Base-by-base conservation (phyloP, 1,139 yeast genomes). In the Zhuliangozyma parablackwelliae region DNA sequence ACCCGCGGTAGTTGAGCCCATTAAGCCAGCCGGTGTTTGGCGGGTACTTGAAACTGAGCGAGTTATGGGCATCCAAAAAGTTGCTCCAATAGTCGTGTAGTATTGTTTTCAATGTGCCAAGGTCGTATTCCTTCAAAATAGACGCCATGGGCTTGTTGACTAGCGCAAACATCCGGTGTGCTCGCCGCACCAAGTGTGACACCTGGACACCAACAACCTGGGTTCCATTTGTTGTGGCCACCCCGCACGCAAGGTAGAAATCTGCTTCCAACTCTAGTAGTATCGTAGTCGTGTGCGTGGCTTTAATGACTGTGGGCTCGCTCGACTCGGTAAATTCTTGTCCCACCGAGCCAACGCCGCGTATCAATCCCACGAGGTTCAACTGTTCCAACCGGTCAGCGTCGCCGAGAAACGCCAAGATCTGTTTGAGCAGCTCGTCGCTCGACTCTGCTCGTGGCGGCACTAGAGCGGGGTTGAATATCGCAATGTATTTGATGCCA, bases 11-110 rank as follows among this genome's bases (percentile, higher is more conserved):
- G 43, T 66, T 66, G 37, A 65, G 45, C 29, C 56, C 49, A 47
- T 63, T 65, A 10, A 69, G 62, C 75, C 75, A 69, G n/a, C 46
- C 45, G 10, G 63, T 50, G 4, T 52, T 53, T 5, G 50, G 48
- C 5, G 60, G 63, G 21, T 51, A 46, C 31, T 45, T 47, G 36
- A 51, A 52, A 26, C 50, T 47, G 38, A 55, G 60, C 10, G 40
- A 32, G 40, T 68, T 68, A 44, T 54, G 65, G 31, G 46, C 50
- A 1, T 32, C 30, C 10, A 65, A 26, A 38, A 66, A 66, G 10
- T 59, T 59, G 1, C 41, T 32, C 70, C 72, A 69, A 40, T 50
- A 63, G 26, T 52, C 54, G 5, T 31, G 34, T 12, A 65, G 49
- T 5, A 47, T 36, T 6, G 42, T 39, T 21, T 47, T 42, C 16